Conservation (phyloP, 2,329 filamentous ascomycete genomes). For the Cladosporium sphaerospermum region DNA sequence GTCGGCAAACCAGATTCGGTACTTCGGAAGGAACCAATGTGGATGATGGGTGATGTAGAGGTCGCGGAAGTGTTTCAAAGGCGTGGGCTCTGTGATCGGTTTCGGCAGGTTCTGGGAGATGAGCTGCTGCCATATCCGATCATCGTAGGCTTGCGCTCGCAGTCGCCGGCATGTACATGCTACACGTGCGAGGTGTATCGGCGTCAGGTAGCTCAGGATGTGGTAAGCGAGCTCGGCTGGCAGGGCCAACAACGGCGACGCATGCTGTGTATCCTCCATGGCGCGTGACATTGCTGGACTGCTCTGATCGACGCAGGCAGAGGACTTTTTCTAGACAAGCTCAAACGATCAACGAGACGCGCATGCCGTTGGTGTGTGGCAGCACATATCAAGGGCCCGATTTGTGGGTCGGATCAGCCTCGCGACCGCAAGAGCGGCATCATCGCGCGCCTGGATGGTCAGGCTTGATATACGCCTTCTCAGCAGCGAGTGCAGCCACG, state of each 20-base stretch:
- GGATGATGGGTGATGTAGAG: conserved; percentile 70
- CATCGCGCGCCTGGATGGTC: neutral
- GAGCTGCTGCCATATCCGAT: conserved; percentile 65
- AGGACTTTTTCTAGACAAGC: no score
- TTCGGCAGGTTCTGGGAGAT: conserved; percentile 64
- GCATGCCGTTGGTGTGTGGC: neutral
- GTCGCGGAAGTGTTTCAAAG: conserved; percentile 59
- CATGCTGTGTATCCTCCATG: conserved; percentile 8
- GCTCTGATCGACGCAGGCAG: no score
- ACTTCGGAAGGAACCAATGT: conserved; percentile 74
- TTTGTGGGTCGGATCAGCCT: conserved; percentile 4
- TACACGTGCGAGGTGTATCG: conserved; percentile 56
- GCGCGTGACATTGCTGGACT: neutral
- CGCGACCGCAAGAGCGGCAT: neutral
- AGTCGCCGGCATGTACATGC: conserved; percentile 59
- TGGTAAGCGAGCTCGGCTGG: conserved; percentile 69
- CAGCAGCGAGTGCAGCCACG: neutral
- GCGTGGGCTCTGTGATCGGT: conserved; percentile 48
- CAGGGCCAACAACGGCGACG: conserved; percentile 45
- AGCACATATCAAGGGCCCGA: neutral
- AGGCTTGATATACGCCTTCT: neutral
- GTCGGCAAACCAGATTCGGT: conserved; percentile 84
- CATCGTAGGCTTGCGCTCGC: conserved; percentile 52
- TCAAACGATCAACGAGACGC: no score
- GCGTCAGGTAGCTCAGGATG: conserved; percentile 62